Evolutionary conservation across 2,329 filamentous ascomycete genomes (phyloP).

Genomic region (Mollisia scopiformis): DNA sequence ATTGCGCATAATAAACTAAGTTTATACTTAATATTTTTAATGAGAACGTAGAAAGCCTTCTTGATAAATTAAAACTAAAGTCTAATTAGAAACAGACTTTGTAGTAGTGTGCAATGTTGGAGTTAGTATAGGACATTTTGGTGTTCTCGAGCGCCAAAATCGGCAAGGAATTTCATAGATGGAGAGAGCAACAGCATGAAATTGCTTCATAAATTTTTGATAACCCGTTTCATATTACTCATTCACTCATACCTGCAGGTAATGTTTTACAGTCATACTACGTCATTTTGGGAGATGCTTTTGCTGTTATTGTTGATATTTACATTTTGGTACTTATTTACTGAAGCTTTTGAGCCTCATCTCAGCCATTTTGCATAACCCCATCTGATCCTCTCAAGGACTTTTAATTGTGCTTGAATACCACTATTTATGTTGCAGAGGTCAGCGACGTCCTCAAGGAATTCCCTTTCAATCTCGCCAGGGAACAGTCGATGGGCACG

Average conservation of each 20-base stretch:
- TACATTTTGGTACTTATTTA: slow-evolving; percentile 6
- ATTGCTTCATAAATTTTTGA: not conserved
- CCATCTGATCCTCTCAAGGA: slow-evolving; percentile 86
- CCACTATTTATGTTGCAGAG: slow-evolving; percentile 79
- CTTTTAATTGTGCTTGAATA: slow-evolving; percentile 75
- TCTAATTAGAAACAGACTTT: too few species aligned
- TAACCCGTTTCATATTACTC: not conserved
- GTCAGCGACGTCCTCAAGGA: slow-evolving; percentile 85
- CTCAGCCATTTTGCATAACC: slow-evolving; percentile 78
- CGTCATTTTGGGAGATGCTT: not conserved
- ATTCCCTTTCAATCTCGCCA: slow-evolving; percentile 76
- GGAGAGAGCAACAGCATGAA: not conserved
- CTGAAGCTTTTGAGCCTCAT: slow-evolving; percentile 14
- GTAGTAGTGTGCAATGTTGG: too few species aligned
- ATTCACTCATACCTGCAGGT: too few species aligned
- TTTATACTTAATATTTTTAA: too few species aligned
- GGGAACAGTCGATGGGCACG: slow-evolving; percentile 72
- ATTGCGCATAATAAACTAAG: too few species aligned
- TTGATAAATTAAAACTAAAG: too few species aligned
- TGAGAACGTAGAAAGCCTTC: too few species aligned
- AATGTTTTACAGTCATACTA: too few species aligned
- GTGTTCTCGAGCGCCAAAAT: too few species aligned
- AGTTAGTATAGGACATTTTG: too few species aligned
- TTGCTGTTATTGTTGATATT: slow-evolving; percentile 9
- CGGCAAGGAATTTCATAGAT: too few species aligned